These are phyloP conservation scores for Wickerhamiella occidentalis DNA, from an alignment of 805 yeast species.

Conservation along the genomic window DNA sequence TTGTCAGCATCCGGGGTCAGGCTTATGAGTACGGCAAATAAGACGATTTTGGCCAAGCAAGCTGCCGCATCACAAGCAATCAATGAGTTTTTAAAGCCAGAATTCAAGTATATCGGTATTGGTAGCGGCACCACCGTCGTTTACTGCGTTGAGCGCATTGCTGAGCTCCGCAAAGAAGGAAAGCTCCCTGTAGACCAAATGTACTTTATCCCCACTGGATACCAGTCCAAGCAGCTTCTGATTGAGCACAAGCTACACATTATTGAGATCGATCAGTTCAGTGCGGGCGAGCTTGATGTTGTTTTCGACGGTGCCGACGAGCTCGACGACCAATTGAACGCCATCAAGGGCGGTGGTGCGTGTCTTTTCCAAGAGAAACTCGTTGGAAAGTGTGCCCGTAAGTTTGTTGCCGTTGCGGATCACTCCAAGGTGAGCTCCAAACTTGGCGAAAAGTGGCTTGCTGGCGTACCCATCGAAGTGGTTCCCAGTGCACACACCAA, in stretches of 20 bases:
- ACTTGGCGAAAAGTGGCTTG: conserved; percentile 71
- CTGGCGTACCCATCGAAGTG: conserved; percentile 92
- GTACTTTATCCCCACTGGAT: conserved; percentile 90
- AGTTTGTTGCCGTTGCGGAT: conserved; percentile 84
- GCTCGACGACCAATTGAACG: conserved; percentile 65
- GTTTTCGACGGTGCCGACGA: conserved; percentile 99
- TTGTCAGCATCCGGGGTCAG: conserved; percentile 1
- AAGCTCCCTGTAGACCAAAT: conserved; percentile 37
- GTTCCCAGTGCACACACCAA: conserved; percentile 80
- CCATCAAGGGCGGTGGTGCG: conserved; percentile 98
- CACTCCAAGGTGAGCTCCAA: conserved; percentile 64
- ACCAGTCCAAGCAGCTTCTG: conserved; percentile 82
- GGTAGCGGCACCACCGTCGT: conserved; percentile 97
- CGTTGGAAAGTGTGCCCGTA: conserved; percentile 67
- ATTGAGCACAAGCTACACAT: conserved; percentile 64
- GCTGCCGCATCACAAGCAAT: conserved; percentile 87
- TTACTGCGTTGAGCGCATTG: conserved; percentile 91
- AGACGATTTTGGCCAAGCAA: conserved; percentile 42
- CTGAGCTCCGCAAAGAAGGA: conserved; percentile 38
- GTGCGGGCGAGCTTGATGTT: conserved; percentile 59
- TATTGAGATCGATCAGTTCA: conserved; percentile 69
- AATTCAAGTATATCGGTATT: conserved; percentile 71
- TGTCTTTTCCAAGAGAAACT: conserved; percentile 93
- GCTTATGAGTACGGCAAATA: conserved; percentile 9
- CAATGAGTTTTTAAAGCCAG: conserved; percentile 63